Evolutionary conservation across 352 stramenopile genomes (phyloP).

Genomic region (Aphanomyces cochlioides): DNA sequence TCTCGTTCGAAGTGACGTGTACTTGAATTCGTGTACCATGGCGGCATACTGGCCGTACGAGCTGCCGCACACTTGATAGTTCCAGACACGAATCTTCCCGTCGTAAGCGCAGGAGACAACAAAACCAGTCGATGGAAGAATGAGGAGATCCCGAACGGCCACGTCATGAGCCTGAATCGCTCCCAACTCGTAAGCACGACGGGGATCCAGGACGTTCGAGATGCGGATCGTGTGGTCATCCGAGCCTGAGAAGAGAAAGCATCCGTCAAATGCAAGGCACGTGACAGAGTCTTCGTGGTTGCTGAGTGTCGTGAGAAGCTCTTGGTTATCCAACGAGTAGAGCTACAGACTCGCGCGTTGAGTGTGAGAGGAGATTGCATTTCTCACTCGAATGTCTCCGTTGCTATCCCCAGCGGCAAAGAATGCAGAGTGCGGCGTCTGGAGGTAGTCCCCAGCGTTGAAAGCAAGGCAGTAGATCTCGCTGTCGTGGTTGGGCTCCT

Average conservation of each 20-base stretch:
- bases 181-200: slow-evolving; percentile 54
- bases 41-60: slow-evolving; percentile 15
- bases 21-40: slow-evolving; percentile 24
- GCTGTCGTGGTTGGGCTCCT: slow-evolving; percentile 34
- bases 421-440: slow-evolving; percentile 45
- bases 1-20: no score
- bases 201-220: slow-evolving; percentile 56
- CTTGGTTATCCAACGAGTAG: slow-evolving; percentile 52
- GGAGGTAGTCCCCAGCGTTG: slow-evolving; percentile 47
- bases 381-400: slow-evolving; percentile 45
- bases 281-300: slow-evolving; percentile 51
- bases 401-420: slow-evolving; percentile 52
- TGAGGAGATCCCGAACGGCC: slow-evolving; percentile 52
- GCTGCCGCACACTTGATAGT: slow-evolving; percentile 39
- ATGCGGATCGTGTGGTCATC: slow-evolving; percentile 60
- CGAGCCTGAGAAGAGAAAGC: slow-evolving; percentile 74
- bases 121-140: slow-evolving; percentile 39
- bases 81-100: slow-evolving; percentile 57
- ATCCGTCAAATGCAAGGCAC: slow-evolving; percentile 54
- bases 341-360: slow-evolving; percentile 34
- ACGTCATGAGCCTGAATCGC: slow-evolving; percentile 44
- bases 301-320: slow-evolving; percentile 45
- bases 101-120: slow-evolving; percentile 51
- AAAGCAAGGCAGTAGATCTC: slow-evolving; percentile 56
- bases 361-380: background rate